Evolutionary conservation across 768 basidiomycete genomes (phyloP).

Genomic region (Tremella mesenterica): DNA sequence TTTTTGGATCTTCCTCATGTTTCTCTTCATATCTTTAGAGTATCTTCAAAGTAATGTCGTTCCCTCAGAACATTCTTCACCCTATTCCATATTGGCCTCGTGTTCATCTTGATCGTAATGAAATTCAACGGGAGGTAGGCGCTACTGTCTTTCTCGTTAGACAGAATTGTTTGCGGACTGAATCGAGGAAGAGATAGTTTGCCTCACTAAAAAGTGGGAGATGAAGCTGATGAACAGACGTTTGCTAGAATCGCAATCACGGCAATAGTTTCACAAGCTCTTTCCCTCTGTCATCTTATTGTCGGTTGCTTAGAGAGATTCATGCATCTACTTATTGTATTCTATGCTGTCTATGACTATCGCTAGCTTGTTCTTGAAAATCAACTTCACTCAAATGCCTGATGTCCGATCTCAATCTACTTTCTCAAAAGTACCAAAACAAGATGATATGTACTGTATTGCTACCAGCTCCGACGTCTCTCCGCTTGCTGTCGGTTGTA

Average conservation of each 20-base stretch:
- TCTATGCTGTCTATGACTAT: not conserved
- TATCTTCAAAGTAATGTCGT: not conserved
- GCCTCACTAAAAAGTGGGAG: not conserved
- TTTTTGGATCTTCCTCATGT: not conserved
- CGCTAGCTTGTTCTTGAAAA: not conserved
- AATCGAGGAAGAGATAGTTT: too few species aligned
- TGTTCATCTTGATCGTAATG: too few species aligned
- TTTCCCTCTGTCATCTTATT: too few species aligned
- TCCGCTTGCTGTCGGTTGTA: too few species aligned
- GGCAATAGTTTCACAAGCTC: too few species aligned
- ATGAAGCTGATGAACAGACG: conserved; percentile 16
- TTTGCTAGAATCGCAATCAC: conserved; percentile 28
- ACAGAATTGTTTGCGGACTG: too few species aligned
- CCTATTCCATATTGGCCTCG: too few species aligned
- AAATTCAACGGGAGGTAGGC: too few species aligned
- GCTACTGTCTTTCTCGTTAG: too few species aligned
- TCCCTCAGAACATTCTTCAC: not conserved
- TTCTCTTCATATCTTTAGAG: too few species aligned
- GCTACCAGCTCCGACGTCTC: not conserved
- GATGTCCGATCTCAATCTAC: not conserved
- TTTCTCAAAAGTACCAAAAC: not conserved
- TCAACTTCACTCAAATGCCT: not conserved
- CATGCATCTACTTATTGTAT: too few species aligned
- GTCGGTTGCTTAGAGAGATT: too few species aligned
- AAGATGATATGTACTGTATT: not conserved